Percentiles rank a stretch among this genome's conserved stretches.
phyloP scores from a whole-genome alignment of 1,139 yeast species.

The Saccharomyces hybrid region DNA sequence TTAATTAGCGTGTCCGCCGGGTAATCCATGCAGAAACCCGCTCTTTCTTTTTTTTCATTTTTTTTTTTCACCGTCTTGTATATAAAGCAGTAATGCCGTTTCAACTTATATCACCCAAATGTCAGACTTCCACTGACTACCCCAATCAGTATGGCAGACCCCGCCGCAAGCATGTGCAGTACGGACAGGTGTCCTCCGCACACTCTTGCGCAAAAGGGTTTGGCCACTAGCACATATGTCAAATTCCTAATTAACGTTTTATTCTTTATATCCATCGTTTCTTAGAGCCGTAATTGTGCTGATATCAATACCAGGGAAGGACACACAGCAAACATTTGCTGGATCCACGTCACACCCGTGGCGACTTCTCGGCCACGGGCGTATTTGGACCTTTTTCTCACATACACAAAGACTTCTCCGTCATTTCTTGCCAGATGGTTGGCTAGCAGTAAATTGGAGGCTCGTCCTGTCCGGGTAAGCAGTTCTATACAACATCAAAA shows the following conservation, averaged over 20 bases:
- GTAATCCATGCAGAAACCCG: neutral
- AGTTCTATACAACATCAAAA: neutral
- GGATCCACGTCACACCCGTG: neutral
- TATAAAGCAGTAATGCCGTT: neutral
- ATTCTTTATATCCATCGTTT: conserved; percentile 16
- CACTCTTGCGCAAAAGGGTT: neutral
- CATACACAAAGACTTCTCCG: neutral
- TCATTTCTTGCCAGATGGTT: neutral
- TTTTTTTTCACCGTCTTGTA: neutral
- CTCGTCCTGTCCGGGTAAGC: neutral
- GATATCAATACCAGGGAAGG: conserved; percentile 12
- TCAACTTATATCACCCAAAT: too few species aligned
- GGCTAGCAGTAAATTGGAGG: too few species aligned
- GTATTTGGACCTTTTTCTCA: neutral
- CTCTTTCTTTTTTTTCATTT: neutral
- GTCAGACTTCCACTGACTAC: neutral
- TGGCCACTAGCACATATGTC: conserved; percentile 27
- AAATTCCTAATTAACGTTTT: conserved; percentile 28
- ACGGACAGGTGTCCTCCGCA: neutral
- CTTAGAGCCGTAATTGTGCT: conserved; percentile 32
- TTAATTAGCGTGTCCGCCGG: neutral
- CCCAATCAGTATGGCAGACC: neutral
- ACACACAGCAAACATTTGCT: neutral
- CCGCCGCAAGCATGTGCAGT: neutral
- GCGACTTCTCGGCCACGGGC: neutral